Evolutionary conservation across 176 grass and related monocot species (phyloP), one percentile per base, ranked within the genome.

Genomic region (Cenchrus fungigraminus): DNA sequence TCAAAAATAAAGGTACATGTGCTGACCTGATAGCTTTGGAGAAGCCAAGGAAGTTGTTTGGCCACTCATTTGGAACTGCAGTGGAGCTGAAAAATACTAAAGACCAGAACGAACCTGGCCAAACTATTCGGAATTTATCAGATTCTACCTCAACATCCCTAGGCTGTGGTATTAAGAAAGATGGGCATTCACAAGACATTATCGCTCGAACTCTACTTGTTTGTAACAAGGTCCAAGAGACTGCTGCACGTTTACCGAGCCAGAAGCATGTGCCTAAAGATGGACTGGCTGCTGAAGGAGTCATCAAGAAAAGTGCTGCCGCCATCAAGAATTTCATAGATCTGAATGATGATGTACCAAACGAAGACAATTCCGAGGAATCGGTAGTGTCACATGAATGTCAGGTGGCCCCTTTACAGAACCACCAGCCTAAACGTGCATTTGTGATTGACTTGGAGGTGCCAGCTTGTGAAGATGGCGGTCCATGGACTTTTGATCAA

Each of bases 301-400:
- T 40, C 37, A 25, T 42, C 61, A 82, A 61, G 3, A 83, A 86
- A 89, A 76, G 63, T 52, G 28, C 52, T 2, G 54, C 20, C 34
- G 8, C 75, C 1, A 8, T 65, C 50, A 83, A 22, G 70, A 86
- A 77, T 76, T 76, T 87, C 55, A 91, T 97, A n/a, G 89, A 94
- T 91, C 64, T 97, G 51, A 97, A 97, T 89, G 89, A 91, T 80
- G 75, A 88, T 57, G 49, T 82, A 87, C 77, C 88, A 52, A 75
- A 81, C 32, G 79, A 80, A 52, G 89, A 80, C 19, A 75, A 88
- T 55, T 91, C 70, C 57, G 85, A 90, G 70, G 75, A 72, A 31
- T 81, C 57, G 17, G 85, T 83, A 45, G 66, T 87, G 47, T 71
- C 85, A 59, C 81, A 79, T 72, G 85, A 77, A 81, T 79, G 85